Percentiles rank a stretch among this genome's conserved stretches.
phyloP scores from a whole-genome alignment of 2,329 filamentous ascomycete genomes.

The Sclerotiophoma versabilis region DNA sequence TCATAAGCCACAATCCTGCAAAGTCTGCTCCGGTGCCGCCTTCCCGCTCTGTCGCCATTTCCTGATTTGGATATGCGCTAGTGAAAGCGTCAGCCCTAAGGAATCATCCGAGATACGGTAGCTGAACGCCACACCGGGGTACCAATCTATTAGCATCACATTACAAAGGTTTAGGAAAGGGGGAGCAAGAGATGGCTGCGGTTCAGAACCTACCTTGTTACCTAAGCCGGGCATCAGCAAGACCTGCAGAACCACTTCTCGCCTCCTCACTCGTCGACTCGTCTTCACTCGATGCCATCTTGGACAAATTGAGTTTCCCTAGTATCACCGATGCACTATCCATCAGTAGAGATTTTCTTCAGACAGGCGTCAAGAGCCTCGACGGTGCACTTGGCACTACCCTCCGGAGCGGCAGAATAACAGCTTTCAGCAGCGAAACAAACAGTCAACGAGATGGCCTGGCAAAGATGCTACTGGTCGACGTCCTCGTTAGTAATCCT shows the following conservation, averaged over 20 bases:
- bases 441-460: background rate
- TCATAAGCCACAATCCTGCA: slow-evolving; percentile 6
- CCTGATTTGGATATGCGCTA: slow-evolving; percentile 6
- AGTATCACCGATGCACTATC: background rate
- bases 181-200: background rate
- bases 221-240: background rate
- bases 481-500: slow-evolving; percentile 46
- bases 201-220: background rate
- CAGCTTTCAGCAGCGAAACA: slow-evolving; percentile 3
- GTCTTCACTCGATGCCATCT: background rate
- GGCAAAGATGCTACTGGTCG: slow-evolving; percentile 44
- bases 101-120: background rate
- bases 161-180: too few species aligned
- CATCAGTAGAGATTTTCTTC: background rate
- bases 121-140: slow-evolving; percentile 31
- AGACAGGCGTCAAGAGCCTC: background rate
- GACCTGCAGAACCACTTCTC: slow-evolving; percentile 2
- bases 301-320: background rate
- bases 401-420: background rate
- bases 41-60: background rate
- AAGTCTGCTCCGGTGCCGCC: background rate
- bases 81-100: background rate
- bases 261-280: slow-evolving; percentile 1
- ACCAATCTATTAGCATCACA: background rate
- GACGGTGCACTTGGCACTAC: background rate